Evolutionary conservation across 1,139 yeast genomes (phyloP), one percentile per base, ranked within the genome.

Genomic region (Blastobotrys arbuscula): DNA sequence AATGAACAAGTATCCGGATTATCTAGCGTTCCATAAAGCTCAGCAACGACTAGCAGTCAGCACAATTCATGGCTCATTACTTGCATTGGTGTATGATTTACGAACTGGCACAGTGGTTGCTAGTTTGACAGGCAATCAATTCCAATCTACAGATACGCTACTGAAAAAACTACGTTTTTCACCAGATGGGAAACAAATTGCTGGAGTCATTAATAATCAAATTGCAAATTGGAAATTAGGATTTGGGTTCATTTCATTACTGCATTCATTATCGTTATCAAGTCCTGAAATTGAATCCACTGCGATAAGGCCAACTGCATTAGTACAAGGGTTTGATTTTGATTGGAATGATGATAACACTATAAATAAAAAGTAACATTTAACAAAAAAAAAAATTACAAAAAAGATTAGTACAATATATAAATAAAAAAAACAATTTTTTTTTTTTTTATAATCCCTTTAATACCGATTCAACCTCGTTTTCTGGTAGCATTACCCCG

Each of bases 401-500:
- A 21, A 10, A 21, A 34, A 24, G 26, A 38, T 12, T 16, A 26
- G 16, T 28, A 18, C 28, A 20, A 19, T 13, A 23, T 74, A 79
- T 73, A 38, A 42, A 50, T 43, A 31, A 42, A 36, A 37, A 47
- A 36, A 21, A 28, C 42, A 47, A 49, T 43, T 36, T 6, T 33
- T 33, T 8, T 15, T 33, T 35, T 19, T 15, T 12, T 24, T 40
- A 45, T 20, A 58, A 51, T 2, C 57, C 49, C 3, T 74, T 75
- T 51, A 86, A 70, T 39, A 84, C 79, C 40, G 71, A 70, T 57
- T 84, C 84, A 34, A 92, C 92, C 62, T 89, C 97, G 31, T 75
- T 70, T 49, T 85, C 83, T 54, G 84, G 82, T 31, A 92, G 78
- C 35, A 92, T 94, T 30, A 85, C 97, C 13, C 97, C 97, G 50